A percentile compares a stretch with the other conserved stretches of the same genome.
phyloP scores from a whole-genome alignment of 148 eudicot genomes.

The Diospyros kaki region DNA sequence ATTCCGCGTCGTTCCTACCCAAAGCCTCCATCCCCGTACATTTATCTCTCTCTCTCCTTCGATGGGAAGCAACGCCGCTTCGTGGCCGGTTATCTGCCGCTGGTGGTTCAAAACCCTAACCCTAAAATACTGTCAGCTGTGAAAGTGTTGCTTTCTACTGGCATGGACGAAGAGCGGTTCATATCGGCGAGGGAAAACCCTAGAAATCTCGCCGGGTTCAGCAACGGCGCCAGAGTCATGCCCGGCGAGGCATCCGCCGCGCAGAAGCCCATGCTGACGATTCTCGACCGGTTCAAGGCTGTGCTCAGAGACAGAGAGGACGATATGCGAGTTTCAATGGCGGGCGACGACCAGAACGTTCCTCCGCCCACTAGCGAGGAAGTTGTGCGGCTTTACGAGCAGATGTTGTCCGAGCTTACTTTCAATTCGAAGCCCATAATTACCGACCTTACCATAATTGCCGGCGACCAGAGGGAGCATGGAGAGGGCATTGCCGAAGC shows the following conservation, averaged over 20 bases:
- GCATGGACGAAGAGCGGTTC: constrained; percentile 18
- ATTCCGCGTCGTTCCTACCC: background rate
- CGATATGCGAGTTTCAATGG: constrained; percentile 31
- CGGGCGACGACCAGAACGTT: constrained; percentile 7
- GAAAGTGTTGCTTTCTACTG: background rate
- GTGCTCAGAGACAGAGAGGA: constrained; percentile 54
- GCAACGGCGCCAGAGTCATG: background rate
- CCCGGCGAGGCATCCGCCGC: constrained; percentile 18
- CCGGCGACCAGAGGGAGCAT: constrained; percentile 67
- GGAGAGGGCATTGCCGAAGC: constrained; percentile 71
- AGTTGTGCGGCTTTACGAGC: constrained; percentile 61
- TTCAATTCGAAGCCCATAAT: constrained; percentile 90
- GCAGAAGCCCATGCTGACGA: constrained; percentile 33
- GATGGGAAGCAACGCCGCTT: constrained; percentile 3
- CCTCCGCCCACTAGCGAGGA: constrained; percentile 40
- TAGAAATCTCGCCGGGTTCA: constrained; percentile 8
- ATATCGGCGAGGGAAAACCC: constrained; percentile 12
- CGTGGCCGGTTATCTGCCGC: background rate
- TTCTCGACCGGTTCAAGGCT: constrained; percentile 64
- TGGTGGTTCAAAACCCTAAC: constrained; percentile 19
- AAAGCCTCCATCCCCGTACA: background rate
- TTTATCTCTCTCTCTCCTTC: background rate
- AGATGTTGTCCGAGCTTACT: constrained; percentile 57
- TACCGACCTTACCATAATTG: constrained; percentile 88
- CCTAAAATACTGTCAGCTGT: constrained; percentile 5